Evolutionary conservation across 2,329 filamentous ascomycete genomes (phyloP).

Genomic region (Aspergillus terreus): DNA sequence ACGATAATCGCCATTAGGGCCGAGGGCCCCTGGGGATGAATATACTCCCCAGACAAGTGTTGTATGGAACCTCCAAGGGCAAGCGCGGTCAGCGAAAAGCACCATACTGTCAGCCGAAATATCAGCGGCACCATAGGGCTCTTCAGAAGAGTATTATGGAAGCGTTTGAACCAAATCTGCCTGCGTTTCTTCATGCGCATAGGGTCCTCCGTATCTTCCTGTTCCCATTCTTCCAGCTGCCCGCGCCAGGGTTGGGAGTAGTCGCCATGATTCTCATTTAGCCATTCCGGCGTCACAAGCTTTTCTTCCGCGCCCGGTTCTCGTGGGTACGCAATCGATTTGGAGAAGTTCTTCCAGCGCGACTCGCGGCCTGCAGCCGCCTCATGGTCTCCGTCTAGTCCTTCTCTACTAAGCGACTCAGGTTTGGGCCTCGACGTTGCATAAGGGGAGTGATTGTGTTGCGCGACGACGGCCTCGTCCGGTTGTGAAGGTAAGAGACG

Average conservation of each 20-base stretch:
- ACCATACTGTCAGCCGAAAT: constrained; percentile 76
- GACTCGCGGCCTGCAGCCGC: constrained; percentile 33
- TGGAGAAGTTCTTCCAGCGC: constrained; percentile 46
- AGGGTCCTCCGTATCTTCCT: constrained; percentile 50
- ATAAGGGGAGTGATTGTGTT: constrained; percentile 44
- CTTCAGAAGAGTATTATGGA: constrained; percentile 67
- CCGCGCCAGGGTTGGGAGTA: constrained; percentile 53
- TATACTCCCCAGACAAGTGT: constrained; percentile 50
- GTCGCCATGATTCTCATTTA: constrained; percentile 43
- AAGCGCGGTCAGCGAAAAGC: constrained; percentile 77
- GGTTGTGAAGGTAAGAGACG: constrained; percentile 35
- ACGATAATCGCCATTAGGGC: constrained; percentile 86
- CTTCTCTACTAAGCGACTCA: constrained; percentile 6
- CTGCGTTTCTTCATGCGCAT: constrained; percentile 49
- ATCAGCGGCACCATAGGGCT: constrained; percentile 82
- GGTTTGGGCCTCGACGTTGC: constrained; percentile 22
- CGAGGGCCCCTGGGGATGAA: constrained; percentile 63
- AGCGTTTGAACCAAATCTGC: constrained; percentile 54
- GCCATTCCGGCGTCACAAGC: constrained; percentile 43
- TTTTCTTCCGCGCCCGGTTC: constrained; percentile 35
- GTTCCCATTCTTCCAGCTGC: constrained; percentile 32
- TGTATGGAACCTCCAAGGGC: constrained; percentile 74
- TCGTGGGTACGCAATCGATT: constrained; percentile 40
- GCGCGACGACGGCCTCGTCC: constrained; percentile 41
- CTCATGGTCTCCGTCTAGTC: constrained; percentile 5